These are phyloP conservation scores for Fusarium sp. DNA, from an alignment of 2,329 filamentous ascomycete genomes.

Conservation along the genomic window DNA sequence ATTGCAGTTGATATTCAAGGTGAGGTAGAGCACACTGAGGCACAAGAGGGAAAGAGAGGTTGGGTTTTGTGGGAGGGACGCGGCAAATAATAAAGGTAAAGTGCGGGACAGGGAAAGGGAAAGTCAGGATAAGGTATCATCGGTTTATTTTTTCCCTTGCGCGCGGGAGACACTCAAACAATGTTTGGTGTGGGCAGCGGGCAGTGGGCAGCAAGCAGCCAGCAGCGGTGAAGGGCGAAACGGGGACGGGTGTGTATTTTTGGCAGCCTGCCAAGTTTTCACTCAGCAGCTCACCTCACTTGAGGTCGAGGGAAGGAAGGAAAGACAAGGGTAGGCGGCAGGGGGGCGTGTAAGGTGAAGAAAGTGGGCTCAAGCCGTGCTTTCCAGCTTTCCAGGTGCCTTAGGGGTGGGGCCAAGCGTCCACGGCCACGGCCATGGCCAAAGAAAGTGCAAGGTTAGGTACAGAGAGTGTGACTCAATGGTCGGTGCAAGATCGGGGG, in stretches of 20 bases:
- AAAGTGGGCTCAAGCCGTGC: conserved; percentile 10
- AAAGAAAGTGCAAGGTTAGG: conserved; percentile 22
- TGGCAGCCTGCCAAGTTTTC: conserved; percentile 39
- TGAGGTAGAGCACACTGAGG: conserved; percentile 44
- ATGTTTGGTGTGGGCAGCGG: conserved; percentile 37
- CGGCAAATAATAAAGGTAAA: conserved; percentile 47
- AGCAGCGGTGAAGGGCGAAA: conserved; percentile 40
- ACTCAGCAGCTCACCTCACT: conserved; percentile 33
- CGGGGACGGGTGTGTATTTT: conserved; percentile 44
- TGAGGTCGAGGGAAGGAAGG: conserved; percentile 6
- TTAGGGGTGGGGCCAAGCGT: conserved; percentile 41
- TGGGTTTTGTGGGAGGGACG: conserved; percentile 44
- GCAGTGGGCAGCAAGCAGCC: conserved; percentile 37
- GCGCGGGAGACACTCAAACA: conserved; percentile 45
- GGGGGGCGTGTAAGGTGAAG: conserved; percentile 36
- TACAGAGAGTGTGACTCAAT: conserved; percentile 37
- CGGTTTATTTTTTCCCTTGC: conserved; percentile 34
- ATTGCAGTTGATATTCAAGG: conserved; percentile 35
- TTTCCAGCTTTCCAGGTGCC: conserved; percentile 16
- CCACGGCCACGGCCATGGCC: conserved; percentile 17
- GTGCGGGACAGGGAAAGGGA: background rate
- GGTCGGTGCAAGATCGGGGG: conserved; percentile 28
- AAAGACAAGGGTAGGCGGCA: conserved; percentile 14
- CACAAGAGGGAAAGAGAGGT: conserved; percentile 43
- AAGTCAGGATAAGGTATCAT: conserved; percentile 27